Evolutionary conservation across 2,329 filamentous ascomycete species (phyloP).

Genomic region (Cordyceps farinosa): DNA sequence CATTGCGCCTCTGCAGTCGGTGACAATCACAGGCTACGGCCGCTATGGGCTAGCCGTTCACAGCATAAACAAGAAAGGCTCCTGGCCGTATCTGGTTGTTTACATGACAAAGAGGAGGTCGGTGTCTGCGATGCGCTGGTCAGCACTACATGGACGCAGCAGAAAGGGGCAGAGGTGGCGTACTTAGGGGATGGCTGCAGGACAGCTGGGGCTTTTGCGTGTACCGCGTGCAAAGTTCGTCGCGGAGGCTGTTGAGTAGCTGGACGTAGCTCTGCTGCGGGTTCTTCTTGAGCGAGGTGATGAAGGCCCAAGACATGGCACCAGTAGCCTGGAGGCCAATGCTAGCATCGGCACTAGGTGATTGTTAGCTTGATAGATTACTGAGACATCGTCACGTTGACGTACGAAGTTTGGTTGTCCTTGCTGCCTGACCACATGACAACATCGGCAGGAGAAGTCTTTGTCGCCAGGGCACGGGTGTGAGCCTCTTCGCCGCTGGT

Average conservation of each 20-base stretch:
- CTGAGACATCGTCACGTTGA: slow-evolving; percentile 24
- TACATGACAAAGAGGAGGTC: slow-evolving; percentile 62
- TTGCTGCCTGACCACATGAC: slow-evolving; percentile 98
- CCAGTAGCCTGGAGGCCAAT: slow-evolving; percentile 89
- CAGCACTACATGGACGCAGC: slow-evolving; percentile 24
- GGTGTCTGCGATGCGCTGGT: slow-evolving; percentile 45
- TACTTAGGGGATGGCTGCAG: slow-evolving; percentile 94
- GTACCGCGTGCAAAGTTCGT: slow-evolving; percentile 85
- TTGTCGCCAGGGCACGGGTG: slow-evolving; percentile 76
- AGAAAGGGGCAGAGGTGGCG: slow-evolving; percentile 31
- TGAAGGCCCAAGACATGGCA: slow-evolving; percentile 98
- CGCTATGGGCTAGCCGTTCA: neutral
- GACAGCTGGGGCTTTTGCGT: slow-evolving; percentile 94
- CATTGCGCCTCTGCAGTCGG: neutral
- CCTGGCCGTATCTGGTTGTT: slow-evolving; percentile 20
- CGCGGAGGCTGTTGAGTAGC: slow-evolving; percentile 91
- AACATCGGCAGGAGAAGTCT: slow-evolving; percentile 92
- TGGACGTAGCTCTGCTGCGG: slow-evolving; percentile 98
- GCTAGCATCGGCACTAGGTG: slow-evolving; percentile 78
- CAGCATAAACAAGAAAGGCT: slow-evolving; percentile 5
- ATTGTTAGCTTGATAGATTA: neutral
- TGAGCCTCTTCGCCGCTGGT: slow-evolving; percentile 77
- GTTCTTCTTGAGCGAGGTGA: slow-evolving; percentile 89
- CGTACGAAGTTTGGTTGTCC: slow-evolving; percentile 89
- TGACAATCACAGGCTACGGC: neutral